phyloP scores from a whole-genome alignment of 148 eudicot genomes.

The Cornus florida region DNA sequence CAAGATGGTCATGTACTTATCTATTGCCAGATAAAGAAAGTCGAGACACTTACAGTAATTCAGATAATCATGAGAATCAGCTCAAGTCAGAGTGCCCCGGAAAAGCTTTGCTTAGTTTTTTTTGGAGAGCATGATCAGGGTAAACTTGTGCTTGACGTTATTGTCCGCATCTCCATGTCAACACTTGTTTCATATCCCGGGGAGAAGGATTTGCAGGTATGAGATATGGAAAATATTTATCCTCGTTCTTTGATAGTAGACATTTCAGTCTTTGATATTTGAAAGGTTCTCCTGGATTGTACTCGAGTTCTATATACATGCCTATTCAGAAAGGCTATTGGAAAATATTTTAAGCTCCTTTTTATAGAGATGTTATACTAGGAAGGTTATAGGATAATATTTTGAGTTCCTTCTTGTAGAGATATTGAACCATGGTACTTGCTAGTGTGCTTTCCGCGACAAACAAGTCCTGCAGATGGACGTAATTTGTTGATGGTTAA shows the following conservation, averaged over 20 bases:
- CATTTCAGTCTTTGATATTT: neutral
- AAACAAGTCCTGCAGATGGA: no score
- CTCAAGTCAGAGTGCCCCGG: slow-evolving; percentile 32
- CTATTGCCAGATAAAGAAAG: slow-evolving; percentile 60
- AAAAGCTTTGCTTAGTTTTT: slow-evolving; percentile 48
- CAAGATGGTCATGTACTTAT: slow-evolving; percentile 91
- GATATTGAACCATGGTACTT: no score
- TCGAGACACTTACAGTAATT: slow-evolving; percentile 19
- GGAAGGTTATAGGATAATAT: no score
- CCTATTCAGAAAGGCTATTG: no score
- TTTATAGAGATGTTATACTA: no score
- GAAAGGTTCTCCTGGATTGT: slow-evolving; percentile 2
- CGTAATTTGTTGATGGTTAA: no score
- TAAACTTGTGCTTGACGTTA: slow-evolving; percentile 56
- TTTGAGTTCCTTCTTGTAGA: no score
- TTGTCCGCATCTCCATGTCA: slow-evolving; percentile 66
- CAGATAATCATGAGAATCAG: slow-evolving; percentile 18
- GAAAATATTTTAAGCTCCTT: no score
- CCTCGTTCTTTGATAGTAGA: neutral
- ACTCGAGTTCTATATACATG: neutral
- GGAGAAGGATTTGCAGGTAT: slow-evolving; percentile 95
- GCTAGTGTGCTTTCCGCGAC: no score
- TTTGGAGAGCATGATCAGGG: slow-evolving; percentile 75
- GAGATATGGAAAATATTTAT: neutral
- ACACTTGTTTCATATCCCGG: slow-evolving; percentile 80